Evolutionary conservation across 2,329 filamentous ascomycete genomes (phyloP).

Genomic region (Didymella pomorum): DNA sequence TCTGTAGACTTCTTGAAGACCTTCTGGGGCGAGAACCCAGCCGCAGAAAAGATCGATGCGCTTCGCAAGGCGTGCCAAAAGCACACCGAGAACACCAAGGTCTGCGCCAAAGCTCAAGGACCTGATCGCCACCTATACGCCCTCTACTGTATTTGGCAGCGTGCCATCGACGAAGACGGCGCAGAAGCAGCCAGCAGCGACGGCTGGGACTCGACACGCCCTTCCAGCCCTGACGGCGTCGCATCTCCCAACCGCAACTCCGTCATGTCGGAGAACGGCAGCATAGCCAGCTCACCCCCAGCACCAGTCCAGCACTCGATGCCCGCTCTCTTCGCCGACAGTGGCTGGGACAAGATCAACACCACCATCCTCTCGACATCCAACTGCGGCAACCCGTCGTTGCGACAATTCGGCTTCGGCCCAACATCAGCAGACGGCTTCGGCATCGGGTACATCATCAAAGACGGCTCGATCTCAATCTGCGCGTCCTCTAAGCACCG

Average conservation of each 20-base stretch:
- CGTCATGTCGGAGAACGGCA: conserved; percentile 59
- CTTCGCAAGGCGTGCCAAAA: conserved; percentile 83
- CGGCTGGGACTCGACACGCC: conserved; percentile 56
- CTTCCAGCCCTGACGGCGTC: conserved; percentile 62
- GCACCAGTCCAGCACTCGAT: conserved; percentile 59
- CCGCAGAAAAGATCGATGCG: conserved; percentile 83
- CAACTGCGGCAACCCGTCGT: conserved; percentile 96
- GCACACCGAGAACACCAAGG: conserved; percentile 79
- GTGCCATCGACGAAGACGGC: conserved; percentile 77
- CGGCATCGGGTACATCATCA: conserved; percentile 99
- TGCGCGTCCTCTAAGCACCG: conserved; percentile 93
- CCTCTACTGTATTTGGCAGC: conserved; percentile 93
- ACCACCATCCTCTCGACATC: conserved; percentile 93
- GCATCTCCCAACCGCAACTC: conserved; percentile 65
- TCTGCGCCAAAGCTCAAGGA: conserved; percentile 88
- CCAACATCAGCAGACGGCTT: conserved; percentile 94
- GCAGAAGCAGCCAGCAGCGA: conserved; percentile 63
- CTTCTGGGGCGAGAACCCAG: conserved; percentile 92
- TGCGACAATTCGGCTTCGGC: conserved; percentile 96
- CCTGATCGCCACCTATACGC: conserved; percentile 95
- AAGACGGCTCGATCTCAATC: conserved; percentile 88
- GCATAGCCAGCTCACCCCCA: conserved; percentile 61
- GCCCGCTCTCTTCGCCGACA: conserved; percentile 84
- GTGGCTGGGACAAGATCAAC: conserved; percentile 94
- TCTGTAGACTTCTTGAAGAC: conserved; percentile 88